Percentiles rank a stretch among this genome's conserved stretches.
phyloP scores from a whole-genome alignment of 805 yeast species.

The Kluyveromyces lactis region DNA sequence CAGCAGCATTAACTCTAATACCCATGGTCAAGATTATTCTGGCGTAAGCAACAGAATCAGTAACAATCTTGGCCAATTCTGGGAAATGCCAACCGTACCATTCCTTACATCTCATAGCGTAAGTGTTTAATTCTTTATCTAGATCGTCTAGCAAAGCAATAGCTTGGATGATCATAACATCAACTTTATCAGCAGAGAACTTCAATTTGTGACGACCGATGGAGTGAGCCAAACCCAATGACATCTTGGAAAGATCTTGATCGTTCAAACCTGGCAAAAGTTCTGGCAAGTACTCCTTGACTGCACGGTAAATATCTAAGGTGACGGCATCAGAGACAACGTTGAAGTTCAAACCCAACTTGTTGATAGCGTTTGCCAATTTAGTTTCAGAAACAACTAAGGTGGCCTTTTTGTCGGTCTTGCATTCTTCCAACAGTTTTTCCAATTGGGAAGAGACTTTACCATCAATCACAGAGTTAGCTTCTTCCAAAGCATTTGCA shows the following conservation, averaged over 20 bases:
- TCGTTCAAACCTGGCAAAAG: conserved; percentile 89
- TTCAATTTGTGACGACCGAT: conserved; percentile 97
- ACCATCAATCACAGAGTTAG: conserved; percentile 87
- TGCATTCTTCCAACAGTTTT: conserved; percentile 63
- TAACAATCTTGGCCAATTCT: conserved; percentile 93
- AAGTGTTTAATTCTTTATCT: conserved; percentile 95
- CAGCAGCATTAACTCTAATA: conserved; percentile 81
- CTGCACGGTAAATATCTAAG: conserved; percentile 89
- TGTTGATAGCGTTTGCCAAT: conserved; percentile 93
- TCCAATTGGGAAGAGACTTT: conserved; percentile 81
- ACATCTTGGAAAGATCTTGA: conserved; percentile 82
- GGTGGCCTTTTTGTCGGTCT: conserved; percentile 75
- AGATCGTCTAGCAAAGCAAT: conserved; percentile 93
- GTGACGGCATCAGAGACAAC: conserved; percentile 94
- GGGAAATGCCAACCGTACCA: conserved; percentile 99
- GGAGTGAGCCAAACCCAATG: conserved; percentile 96
- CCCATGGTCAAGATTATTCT: conserved; percentile 93
- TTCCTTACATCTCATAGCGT: conserved; percentile 98
- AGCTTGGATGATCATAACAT: conserved; percentile 98
- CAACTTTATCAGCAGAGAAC: conserved; percentile 96
- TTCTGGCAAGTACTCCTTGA: conserved; percentile 89
- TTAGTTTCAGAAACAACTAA: conserved; percentile 92
- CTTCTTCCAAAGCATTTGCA: conserved; percentile 93
- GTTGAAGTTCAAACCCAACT: conserved; percentile 77
- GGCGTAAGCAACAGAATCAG: conserved; percentile 94